Base-by-base conservation (phyloP, 352 stramenopile genomes). In the Phytophthora pini region DNA sequence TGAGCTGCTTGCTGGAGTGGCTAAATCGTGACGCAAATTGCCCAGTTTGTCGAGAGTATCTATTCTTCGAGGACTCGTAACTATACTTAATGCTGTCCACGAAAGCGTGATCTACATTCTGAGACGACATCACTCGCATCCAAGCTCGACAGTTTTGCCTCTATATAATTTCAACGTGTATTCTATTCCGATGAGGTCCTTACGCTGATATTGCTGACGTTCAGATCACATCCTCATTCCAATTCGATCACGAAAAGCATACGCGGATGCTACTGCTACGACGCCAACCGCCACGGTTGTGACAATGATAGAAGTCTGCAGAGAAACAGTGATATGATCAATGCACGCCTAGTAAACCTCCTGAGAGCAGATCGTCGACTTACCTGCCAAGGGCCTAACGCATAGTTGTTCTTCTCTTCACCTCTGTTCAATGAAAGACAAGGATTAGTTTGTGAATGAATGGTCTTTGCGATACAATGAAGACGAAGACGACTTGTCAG, bases 1-100 rank as follows among this genome's bases (percentile, higher is more conserved):
- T 96, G 68, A 87, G 82, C 71, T 97, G 89, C 54, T 72, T 97
- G 59, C 74, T 96, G 26, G 87, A 95, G 61, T 97, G 89, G 89
- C 70, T 92, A 17, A 88, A 95, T 70, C 87, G 87, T 17, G 80
- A 95, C 54, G 64, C 76, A 44, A 95, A 91, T 62, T 97, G 89
- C 39, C 89, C 89, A 47, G 82, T 97, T 44, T 97, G 89, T 66
- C 76, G 89, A 7, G 70, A 88, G 49, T 93, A 95, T 67, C 73
- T 97, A 13, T 97, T 87, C 61, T 97, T 92, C 53, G 89, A 97
- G 68, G 89, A 97, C 53, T 66, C 72, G 44, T 87, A 76, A 80
- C 27, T 53, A 40, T 43, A 36, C 13, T 17, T 45, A 49, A 45
- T 58, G n/a, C 48, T 38, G 20, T 48, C 40, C 27, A 44, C 29